These are phyloP conservation scores for Phytophthora pseudosyringae DNA, from an alignment of 352 stramenopile genomes.

Conservation along the genomic window DNA sequence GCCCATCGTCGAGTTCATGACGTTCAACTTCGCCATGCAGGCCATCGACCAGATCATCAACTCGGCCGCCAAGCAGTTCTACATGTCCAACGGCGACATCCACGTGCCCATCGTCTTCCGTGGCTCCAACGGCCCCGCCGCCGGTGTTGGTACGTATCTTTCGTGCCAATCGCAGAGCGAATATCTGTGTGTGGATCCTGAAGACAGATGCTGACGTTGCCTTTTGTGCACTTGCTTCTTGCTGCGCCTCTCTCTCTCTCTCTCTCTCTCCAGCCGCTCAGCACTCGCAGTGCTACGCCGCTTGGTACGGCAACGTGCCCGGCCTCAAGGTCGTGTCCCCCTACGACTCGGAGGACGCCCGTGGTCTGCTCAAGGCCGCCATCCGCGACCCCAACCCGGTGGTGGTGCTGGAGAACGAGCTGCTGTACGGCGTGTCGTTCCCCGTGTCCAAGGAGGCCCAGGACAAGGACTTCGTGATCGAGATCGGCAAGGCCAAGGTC, in stretches of 20 bases:
- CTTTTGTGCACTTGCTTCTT: not conserved
- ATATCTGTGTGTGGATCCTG: not conserved
- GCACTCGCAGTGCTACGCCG: slow-evolving; percentile 99
- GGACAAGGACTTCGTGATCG: slow-evolving; percentile 97
- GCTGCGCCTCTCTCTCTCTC: not conserved
- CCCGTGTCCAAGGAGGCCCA: slow-evolving; percentile 98
- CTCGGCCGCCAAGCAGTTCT: slow-evolving; percentile 99
- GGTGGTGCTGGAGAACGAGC: slow-evolving; percentile 99
- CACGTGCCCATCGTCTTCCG: slow-evolving; percentile 99
- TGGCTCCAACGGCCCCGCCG: slow-evolving; percentile 97
- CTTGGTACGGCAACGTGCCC: slow-evolving; percentile 97
- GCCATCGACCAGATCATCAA: slow-evolving; percentile 99
- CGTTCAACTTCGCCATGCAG: slow-evolving; percentile 99
- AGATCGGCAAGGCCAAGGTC: slow-evolving; percentile 99
- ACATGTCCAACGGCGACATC: slow-evolving; percentile 99
- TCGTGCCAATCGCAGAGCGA: not conserved
- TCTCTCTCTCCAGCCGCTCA: slow-evolving; percentile 84
- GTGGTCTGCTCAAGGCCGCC: slow-evolving; percentile 98
- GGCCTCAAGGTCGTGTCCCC: slow-evolving; percentile 98
- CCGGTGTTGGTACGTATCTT: slow-evolving; percentile 91
- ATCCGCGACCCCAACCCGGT: slow-evolving; percentile 99
- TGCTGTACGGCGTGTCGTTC: slow-evolving; percentile 98
- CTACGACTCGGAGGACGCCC: slow-evolving; percentile 98
- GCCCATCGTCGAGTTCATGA: slow-evolving; percentile 99
- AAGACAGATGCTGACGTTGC: slow-evolving; percentile 1